Conservation (phyloP, 2,329 filamentous ascomycete genomes). For the Calonectria honghensis region DNA sequence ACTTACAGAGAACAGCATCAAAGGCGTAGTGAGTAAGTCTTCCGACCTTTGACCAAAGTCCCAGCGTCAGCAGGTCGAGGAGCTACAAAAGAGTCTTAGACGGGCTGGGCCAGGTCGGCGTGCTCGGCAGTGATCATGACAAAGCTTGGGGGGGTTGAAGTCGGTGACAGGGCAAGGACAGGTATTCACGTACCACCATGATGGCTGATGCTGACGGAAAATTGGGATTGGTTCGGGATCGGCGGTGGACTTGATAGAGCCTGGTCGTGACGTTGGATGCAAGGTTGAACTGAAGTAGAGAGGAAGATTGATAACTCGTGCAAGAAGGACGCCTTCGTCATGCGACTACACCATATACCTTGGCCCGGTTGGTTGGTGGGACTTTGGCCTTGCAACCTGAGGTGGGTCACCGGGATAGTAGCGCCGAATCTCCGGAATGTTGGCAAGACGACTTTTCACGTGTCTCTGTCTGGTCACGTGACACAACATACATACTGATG, state of each 20-base stretch:
- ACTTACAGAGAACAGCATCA: slow-evolving; percentile 92
- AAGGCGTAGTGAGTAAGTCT: slow-evolving; percentile 95
- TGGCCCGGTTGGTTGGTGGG: slow-evolving; percentile 38
- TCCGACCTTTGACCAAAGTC: slow-evolving; percentile 87
- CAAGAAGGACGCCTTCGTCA: slow-evolving; percentile 43
- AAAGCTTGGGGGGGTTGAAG: slow-evolving; percentile 46
- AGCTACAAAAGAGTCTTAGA: slow-evolving; percentile 69
- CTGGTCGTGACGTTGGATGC: slow-evolving; percentile 34
- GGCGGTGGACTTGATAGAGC: neutral
- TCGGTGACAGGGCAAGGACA: slow-evolving; percentile 25
- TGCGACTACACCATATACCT: slow-evolving; percentile 49
- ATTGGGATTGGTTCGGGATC: slow-evolving; percentile 1
- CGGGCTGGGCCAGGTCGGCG: slow-evolving; percentile 50
- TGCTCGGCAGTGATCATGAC: slow-evolving; percentile 44
- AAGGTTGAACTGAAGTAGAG: slow-evolving; percentile 25
- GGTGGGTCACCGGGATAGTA: slow-evolving; percentile 48
- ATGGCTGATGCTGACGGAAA: slow-evolving; percentile 43
- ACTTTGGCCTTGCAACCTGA: slow-evolving; percentile 34
- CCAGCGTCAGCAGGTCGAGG: slow-evolving; percentile 81
- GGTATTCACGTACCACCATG: slow-evolving; percentile 59
- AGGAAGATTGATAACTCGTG: slow-evolving; percentile 42
- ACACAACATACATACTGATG: neutral
- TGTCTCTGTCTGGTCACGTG: slow-evolving; percentile 32
- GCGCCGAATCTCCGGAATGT: slow-evolving; percentile 51
- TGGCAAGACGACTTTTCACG: slow-evolving; percentile 45